Evolutionary conservation across 768 basidiomycete genomes (phyloP).

Genomic region (Pleurotus citrinopileatus): DNA sequence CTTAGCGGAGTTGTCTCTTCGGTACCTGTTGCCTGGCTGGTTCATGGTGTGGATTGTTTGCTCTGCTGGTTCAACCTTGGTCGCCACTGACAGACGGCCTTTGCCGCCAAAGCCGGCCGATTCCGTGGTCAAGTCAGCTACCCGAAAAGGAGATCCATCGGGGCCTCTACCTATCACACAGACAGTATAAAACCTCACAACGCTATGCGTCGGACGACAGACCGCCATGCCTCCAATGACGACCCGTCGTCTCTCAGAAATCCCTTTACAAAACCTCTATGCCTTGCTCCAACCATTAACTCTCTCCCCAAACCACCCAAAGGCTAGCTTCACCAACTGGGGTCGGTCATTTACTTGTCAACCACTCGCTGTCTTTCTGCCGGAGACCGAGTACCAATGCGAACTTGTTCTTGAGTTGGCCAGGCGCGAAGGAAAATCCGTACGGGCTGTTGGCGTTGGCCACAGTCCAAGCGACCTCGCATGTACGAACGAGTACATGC

Average conservation of each 20-base stretch:
- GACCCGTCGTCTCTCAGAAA: slow-evolving; percentile 24
- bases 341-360: slow-evolving; percentile 71
- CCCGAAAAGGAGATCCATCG: slow-evolving; percentile 23
- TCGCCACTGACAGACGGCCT: slow-evolving; percentile 10
- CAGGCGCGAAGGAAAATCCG: slow-evolving; percentile 59
- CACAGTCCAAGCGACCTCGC: slow-evolving; percentile 94
- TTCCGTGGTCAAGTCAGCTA: slow-evolving; percentile 6
- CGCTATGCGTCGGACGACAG: slow-evolving; percentile 26
- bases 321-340: slow-evolving; percentile 78
- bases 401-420: slow-evolving; percentile 79
- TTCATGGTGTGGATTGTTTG: slow-evolving; percentile 1
- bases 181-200: slow-evolving; percentile 34
- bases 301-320: slow-evolving; percentile 34
- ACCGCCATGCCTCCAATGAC: slow-evolving; percentile 35
- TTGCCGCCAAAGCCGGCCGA: slow-evolving; percentile 12
- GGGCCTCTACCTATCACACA: slow-evolving; percentile 14
- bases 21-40: slow-evolving; percentile 10
- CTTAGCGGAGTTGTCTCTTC: slow-evolving; percentile 7
- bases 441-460: slow-evolving; percentile 86
- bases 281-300: slow-evolving; percentile 54
- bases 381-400: slow-evolving; percentile 66
- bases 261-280: slow-evolving; percentile 48
- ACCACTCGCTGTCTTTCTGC: slow-evolving; percentile 74
- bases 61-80: not conserved
- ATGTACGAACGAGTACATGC: slow-evolving; percentile 84